Percentiles rank a stretch among this genome's conserved stretches.
Evolutionary conservation across 2,329 filamentous ascomycete species (phyloP).

Genomic region (Cladosporium phlei): DNA sequence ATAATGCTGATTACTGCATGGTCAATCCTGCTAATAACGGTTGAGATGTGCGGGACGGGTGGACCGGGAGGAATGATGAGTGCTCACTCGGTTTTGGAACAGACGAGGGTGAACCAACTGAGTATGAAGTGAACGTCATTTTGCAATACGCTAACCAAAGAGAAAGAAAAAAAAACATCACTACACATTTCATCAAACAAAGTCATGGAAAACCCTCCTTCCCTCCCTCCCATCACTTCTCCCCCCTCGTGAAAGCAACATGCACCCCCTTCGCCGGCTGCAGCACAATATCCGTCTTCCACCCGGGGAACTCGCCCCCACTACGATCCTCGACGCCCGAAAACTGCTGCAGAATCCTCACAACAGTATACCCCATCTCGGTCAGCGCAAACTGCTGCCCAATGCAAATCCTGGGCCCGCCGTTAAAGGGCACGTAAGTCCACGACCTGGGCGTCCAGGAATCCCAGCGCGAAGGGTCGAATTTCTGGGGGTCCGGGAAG

Average conservation of each 20-base stretch:
- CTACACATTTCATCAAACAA: too few species aligned
- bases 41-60: too few species aligned
- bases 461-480: constrained; percentile 49
- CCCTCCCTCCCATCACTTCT: too few species aligned
- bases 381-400: constrained; percentile 50
- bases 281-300: constrained; percentile 47
- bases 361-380: constrained; percentile 47
- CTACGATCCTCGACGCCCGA: constrained; percentile 36
- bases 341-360: constrained; percentile 43
- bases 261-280: constrained; percentile 40
- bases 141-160: too few species aligned
- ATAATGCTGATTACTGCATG: constrained; percentile 26
- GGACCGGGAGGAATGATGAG: too few species aligned
- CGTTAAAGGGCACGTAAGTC: constrained; percentile 48
- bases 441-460: constrained; percentile 46
- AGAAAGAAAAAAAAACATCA: too few species aligned
- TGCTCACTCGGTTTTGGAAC: too few species aligned
- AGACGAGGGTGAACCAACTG: too few species aligned
- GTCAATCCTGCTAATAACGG: constrained; percentile 20
- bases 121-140: too few species aligned
- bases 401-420: constrained; percentile 46
- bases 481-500: constrained; percentile 39
- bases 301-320: constrained; percentile 31
- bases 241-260: constrained; percentile 37
- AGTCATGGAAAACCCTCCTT: too few species aligned